Percentiles rank a stretch among this genome's conserved stretches.
These are phyloP conservation scores for Flaveria sonorensis DNA, from an alignment of 129 eudicot genomes.

Conservation along the genomic window DNA sequence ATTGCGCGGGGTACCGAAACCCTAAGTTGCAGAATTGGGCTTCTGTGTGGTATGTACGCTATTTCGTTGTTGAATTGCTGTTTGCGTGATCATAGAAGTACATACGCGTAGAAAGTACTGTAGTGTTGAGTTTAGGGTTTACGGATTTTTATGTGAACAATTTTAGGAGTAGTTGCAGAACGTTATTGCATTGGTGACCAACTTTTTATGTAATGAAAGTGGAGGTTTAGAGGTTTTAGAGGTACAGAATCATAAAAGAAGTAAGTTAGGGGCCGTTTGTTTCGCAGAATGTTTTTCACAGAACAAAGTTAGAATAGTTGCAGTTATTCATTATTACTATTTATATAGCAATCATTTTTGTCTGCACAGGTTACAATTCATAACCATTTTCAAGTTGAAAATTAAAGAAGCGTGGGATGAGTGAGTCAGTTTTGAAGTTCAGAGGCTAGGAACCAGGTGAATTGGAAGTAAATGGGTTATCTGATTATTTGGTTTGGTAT, in stretches of 20 bases:
- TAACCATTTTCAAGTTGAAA: not conserved
- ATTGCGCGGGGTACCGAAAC: slow-evolving; percentile 13
- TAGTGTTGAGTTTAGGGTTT: not conserved
- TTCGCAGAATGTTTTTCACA: not conserved
- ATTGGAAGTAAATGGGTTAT: not conserved
- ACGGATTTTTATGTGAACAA: not conserved
- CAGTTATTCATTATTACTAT: not conserved
- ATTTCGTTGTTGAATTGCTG: not conserved
- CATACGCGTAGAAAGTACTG: too few species aligned
- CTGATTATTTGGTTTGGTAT: not conserved
- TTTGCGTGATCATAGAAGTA: not conserved
- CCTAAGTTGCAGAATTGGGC: slow-evolving; percentile 24
- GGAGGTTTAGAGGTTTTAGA: not conserved
- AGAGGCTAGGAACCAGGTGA: not conserved
- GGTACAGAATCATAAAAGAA: not conserved
- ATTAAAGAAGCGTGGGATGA: not conserved
- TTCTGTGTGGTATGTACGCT: slow-evolving; percentile 22
- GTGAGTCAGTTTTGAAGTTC: slow-evolving; percentile 4
- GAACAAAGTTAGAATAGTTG: not conserved
- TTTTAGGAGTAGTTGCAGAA: not conserved
- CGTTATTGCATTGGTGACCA: not conserved
- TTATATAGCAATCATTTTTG: not conserved
- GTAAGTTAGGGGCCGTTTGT: not conserved
- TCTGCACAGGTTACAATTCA: not conserved
- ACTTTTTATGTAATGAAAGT: not conserved